Percentiles rank a stretch among this genome's conserved stretches.
Conservation (phyloP, 2,329 filamentous ascomycete species). For the Beauveria scarabaeidicola region DNA sequence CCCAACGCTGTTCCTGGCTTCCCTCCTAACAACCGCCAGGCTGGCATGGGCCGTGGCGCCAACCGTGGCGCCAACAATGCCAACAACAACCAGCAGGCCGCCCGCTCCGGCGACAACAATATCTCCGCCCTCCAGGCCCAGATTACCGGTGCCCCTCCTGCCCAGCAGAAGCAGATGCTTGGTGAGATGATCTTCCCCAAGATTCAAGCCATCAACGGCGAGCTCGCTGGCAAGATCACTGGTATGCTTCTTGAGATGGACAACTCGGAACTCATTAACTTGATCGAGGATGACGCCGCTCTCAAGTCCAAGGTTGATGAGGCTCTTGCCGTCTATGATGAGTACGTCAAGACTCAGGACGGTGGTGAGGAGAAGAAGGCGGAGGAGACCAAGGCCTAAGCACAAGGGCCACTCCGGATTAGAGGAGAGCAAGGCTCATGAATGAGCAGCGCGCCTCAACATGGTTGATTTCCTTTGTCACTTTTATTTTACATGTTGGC, state of each 20-base stretch:
- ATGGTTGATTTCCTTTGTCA: slow-evolving; percentile 19
- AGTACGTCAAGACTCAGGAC: slow-evolving; percentile 73
- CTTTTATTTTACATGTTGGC: slow-evolving; percentile 10
- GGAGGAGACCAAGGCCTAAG: slow-evolving; percentile 33
- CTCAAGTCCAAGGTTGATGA: slow-evolving; percentile 95
- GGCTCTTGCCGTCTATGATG: slow-evolving; percentile 93
- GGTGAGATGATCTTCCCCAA: slow-evolving; percentile 98
- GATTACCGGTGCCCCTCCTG: slow-evolving; percentile 47
- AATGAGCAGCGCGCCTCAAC: slow-evolving; percentile 8
- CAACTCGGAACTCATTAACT: slow-evolving; percentile 85
- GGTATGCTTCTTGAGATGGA: slow-evolving; percentile 99
- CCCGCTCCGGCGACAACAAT: slow-evolving; percentile 33
- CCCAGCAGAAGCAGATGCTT: slow-evolving; percentile 96
- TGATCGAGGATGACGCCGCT: slow-evolving; percentile 80
- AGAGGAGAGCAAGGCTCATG: slow-evolving; percentile 32
- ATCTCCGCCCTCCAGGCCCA: slow-evolving; percentile 43
- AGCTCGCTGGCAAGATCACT: slow-evolving; percentile 97
- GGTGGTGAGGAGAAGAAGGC: slow-evolving; percentile 45
- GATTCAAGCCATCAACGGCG: slow-evolving; percentile 89
- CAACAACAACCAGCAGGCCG: slow-evolving; percentile 31
- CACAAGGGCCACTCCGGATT: slow-evolving; percentile 4
- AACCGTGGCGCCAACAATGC: slow-evolving; percentile 36
- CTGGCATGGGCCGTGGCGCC: slow-evolving; percentile 39
- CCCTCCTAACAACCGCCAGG: slow-evolving; percentile 47
- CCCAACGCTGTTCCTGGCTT: slow-evolving; percentile 47